A percentile compares a stretch with the other conserved stretches of the same genome.
Evolutionary conservation across 352 stramenopile species (phyloP).

Genomic region (Pythium dissotocum): DNA sequence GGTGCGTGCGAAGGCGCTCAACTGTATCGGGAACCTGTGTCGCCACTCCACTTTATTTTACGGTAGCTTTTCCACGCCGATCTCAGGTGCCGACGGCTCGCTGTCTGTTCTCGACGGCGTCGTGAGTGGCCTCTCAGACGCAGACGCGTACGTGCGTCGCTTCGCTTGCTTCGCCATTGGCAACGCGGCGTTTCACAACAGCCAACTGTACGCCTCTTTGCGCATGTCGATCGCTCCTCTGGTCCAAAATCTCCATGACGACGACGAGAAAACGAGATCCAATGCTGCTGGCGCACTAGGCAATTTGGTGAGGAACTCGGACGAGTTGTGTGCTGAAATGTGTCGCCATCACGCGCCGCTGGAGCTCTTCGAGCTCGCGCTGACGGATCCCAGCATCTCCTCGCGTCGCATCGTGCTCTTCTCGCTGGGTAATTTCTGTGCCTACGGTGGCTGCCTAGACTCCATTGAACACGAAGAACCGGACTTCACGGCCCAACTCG

Average conservation of each 20-base stretch:
- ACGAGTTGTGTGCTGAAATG: constrained; percentile 68
- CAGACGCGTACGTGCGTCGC: constrained; percentile 83
- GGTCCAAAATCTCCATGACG: constrained; percentile 62
- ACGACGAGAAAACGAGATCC: constrained; percentile 90
- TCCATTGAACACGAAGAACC: constrained; percentile 44
- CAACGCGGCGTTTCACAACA: constrained; percentile 92
- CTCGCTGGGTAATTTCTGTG: constrained; percentile 89
- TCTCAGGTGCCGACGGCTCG: constrained; percentile 8
- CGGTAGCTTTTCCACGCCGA: constrained; percentile 42
- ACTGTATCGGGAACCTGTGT: constrained; percentile 93
- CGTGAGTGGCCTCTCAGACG: constrained; percentile 56
- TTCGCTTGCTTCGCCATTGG: constrained; percentile 95
- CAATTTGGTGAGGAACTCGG: constrained; percentile 92
- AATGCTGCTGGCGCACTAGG: constrained; percentile 92
- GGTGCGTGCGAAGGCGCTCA: constrained; percentile 87
- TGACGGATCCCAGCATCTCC: constrained; percentile 55
- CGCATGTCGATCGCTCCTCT: constrained; percentile 63
- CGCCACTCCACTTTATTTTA: constrained; percentile 92
- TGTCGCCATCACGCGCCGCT: constrained; percentile 56
- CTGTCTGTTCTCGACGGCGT: constrained; percentile 60
- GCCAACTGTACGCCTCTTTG: constrained; percentile 73
- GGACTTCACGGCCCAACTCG: constrained; percentile 43
- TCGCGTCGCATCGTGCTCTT: constrained; percentile 90
- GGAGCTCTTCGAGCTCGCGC: constrained; percentile 71
- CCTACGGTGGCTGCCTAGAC: constrained; percentile 72